phyloP scores from a whole-genome alignment of 352 stramenopile species.

The Pythium aristosporum region DNA sequence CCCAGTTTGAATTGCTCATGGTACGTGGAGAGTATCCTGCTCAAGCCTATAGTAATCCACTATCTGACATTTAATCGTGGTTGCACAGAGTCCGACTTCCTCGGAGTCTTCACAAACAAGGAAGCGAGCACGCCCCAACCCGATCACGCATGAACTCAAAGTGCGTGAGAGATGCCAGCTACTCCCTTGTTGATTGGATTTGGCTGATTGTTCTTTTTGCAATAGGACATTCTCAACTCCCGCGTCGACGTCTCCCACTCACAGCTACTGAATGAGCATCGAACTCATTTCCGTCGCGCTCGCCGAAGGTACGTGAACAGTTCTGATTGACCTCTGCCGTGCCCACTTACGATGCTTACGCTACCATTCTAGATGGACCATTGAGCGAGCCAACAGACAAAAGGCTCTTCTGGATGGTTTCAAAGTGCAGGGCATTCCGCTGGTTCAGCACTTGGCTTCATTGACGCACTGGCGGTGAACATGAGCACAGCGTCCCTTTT shows the following conservation, averaged over 20 bases:
- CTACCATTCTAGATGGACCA: constrained; percentile 42
- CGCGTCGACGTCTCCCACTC: constrained; percentile 54
- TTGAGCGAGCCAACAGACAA: constrained; percentile 47
- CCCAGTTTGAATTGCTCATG: constrained; percentile 28
- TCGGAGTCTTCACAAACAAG: constrained; percentile 9
- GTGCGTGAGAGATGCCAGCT: neutral
- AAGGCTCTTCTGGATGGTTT: constrained; percentile 56
- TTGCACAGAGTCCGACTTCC: constrained; percentile 10
- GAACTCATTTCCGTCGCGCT: constrained; percentile 52
- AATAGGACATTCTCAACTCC: constrained; percentile 68
- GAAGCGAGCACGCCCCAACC: neutral
- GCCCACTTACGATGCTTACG: neutral
- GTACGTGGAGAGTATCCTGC: constrained; percentile 1
- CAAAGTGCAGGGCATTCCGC: constrained; percentile 61
- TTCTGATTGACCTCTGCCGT: constrained; percentile 7
- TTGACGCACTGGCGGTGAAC: constrained; percentile 20
- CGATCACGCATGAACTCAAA: constrained; percentile 1
- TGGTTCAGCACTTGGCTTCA: constrained; percentile 52
- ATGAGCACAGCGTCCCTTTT: neutral
- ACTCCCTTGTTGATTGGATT: neutral
- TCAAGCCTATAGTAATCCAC: neutral
- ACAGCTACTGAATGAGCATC: constrained; percentile 67
- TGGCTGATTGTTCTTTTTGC: neutral
- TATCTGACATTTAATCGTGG: neutral
- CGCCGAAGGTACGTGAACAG: constrained; percentile 40